Evolutionary conservation across 208 protist species (phyloP).

Genomic region (Strigomonas oncopelti): DNA sequence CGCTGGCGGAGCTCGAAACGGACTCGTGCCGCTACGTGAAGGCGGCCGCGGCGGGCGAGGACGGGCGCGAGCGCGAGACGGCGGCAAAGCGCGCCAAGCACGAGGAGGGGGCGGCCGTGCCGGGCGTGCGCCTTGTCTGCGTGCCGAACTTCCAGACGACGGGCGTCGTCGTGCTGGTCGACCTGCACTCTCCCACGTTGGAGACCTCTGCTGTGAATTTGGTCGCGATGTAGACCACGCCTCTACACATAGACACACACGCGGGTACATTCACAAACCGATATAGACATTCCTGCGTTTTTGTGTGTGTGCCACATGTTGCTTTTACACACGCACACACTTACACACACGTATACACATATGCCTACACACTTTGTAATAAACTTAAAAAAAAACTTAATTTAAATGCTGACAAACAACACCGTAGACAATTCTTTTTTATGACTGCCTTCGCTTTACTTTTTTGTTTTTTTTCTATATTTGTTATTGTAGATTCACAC

Average conservation of each 20-base stretch:
- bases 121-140: constrained; percentile 67
- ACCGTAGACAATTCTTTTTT: constrained; percentile 3
- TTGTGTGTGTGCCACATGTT: no score
- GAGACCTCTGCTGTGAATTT: constrained; percentile 42
- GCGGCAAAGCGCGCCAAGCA: neutral
- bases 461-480: no score
- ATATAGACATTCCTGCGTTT: no score
- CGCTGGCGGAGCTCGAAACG: constrained; percentile 31
- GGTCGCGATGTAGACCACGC: neutral
- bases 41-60: constrained; percentile 4
- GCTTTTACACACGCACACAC: constrained; percentile 6
- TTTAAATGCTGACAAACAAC: no score
- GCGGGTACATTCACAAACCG: neutral
- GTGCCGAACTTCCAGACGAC: constrained; percentile 69
- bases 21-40: constrained; percentile 14
- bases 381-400: neutral
- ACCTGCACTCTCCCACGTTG: constrained; percentile 69
- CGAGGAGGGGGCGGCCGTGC: constrained; percentile 19
- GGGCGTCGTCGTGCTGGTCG: constrained; percentile 66
- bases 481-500: no score
- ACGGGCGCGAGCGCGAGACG: constrained; percentile 7
- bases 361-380: neutral
- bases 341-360: neutral
- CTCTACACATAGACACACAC: constrained; percentile 12
- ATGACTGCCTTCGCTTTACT: no score